Base-by-base conservation (phyloP, 768 basidiomycete genomes). In the Tephrocybe sp. region DNA sequence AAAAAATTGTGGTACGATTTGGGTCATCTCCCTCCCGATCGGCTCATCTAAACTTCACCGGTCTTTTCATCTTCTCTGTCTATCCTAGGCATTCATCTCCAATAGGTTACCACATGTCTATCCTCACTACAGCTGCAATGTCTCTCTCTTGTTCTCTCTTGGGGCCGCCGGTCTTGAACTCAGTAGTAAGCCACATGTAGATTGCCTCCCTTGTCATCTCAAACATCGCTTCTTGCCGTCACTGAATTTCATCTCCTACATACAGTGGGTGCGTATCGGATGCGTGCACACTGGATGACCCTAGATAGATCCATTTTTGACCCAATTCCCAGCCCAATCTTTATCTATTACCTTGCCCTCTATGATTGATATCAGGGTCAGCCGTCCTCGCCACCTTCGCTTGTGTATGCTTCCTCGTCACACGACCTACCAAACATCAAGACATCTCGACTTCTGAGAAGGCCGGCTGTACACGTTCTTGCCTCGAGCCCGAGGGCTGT, bases 1-100 rank as follows among this genome's bases (percentile, higher is more conserved):
- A 63, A 67, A 71, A 68, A 65, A 70, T 72, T 71, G 65, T 76
- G 74, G 74, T 76, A 75, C 74, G 74, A 76, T 73, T 68, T 51
- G 39, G 43, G 43, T 48, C 25, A n/a, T 14, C 11, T 15, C 14
- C 41, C 28, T 8, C 46, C 48, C 41, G 48, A 53, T 54, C 59
- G 53, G 37, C 48, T 41, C 43, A 57, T 33, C 10, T 6, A 28
- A 42, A 50, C 30, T 43, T 23, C 1, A 8, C n/a, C 33, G 12
- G 38, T 41, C 41, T 33, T 7, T 21, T 11, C 40, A 33, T 15
- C 40, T 23, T 30, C 49, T 26, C 25, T 30, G 9, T n/a, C 15
- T 23, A 18, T 32, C 26, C 15, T 6, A 30, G 41, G 20, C 43
- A 8, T 37, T 28, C 10, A 25, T 36, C 51, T 24, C 50, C 43